Evolutionary conservation across 2,329 filamentous ascomycete genomes (phyloP).

Genomic region (Talaromyces sp.): DNA sequence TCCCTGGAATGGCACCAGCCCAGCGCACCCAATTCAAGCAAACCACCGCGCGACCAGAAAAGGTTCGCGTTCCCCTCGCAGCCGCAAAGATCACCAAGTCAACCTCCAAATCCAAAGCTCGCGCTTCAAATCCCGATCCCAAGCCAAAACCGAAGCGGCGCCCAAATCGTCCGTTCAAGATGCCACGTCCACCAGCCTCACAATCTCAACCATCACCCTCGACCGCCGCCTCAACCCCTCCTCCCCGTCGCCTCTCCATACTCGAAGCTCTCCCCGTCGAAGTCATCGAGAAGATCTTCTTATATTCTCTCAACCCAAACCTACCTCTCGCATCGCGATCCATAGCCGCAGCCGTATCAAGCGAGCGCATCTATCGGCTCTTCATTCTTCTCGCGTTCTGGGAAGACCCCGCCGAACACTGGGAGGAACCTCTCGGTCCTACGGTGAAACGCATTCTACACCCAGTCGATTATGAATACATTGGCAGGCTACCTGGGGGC

Average conservation of each 20-base stretch:
- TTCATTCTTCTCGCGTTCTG: slow-evolving; percentile 47
- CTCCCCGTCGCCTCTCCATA: slow-evolving; percentile 1
- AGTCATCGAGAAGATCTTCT: slow-evolving; percentile 57
- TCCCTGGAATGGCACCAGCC: neutral
- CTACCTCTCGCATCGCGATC: slow-evolving; percentile 46
- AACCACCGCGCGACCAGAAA: neutral
- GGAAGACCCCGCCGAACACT: slow-evolving; percentile 25
- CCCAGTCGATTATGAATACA: slow-evolving; percentile 36
- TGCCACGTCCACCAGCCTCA: neutral
- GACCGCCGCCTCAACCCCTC: neutral
- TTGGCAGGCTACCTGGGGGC: slow-evolving; percentile 22
- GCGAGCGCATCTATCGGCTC: slow-evolving; percentile 43
- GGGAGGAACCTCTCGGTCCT: slow-evolving; percentile 4
- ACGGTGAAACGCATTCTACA: slow-evolving; percentile 35
- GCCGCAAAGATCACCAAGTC: neutral
- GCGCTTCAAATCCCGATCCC: neutral
- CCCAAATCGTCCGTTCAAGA: neutral
- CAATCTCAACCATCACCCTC: neutral
- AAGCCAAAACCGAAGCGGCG: neutral
- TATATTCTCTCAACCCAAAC: slow-evolving; percentile 50
- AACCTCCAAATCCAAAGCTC: neutral
- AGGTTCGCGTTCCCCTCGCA: neutral
- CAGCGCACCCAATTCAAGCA: neutral
- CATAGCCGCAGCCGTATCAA: slow-evolving; percentile 44
- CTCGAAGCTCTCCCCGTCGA: slow-evolving; percentile 55